phyloP scores from a whole-genome alignment of 2,329 filamentous ascomycete species.

The Penicillium crustosum region DNA sequence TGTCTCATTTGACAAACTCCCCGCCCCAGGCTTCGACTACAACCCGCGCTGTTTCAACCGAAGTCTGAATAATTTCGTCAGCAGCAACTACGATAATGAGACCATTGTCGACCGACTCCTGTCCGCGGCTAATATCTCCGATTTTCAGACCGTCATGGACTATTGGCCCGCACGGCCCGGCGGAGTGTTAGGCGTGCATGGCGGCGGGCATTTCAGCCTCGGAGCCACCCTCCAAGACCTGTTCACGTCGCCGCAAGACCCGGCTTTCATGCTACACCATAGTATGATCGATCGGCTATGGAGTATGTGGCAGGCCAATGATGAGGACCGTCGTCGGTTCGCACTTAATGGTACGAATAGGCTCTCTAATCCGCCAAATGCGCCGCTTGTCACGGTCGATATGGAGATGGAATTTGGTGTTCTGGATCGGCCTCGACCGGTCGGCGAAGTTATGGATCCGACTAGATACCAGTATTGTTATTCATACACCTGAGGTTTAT shows the following conservation, averaged over 20 bases:
- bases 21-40: slow-evolving; percentile 24
- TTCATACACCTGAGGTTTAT: slow-evolving; percentile 3
- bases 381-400: slow-evolving; percentile 12
- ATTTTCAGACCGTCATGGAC: slow-evolving; percentile 41
- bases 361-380: slow-evolving; percentile 20
- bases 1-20: slow-evolving; percentile 13
- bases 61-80: slow-evolving; percentile 25
- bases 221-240: slow-evolving; percentile 48
- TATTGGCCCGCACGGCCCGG: slow-evolving; percentile 29
- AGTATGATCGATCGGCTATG: slow-evolving; percentile 48
- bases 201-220: slow-evolving; percentile 47
- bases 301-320: slow-evolving; percentile 47
- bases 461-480: slow-evolving; percentile 17
- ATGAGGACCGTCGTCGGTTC: slow-evolving; percentile 13
- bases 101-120: slow-evolving; percentile 18
- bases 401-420: slow-evolving; percentile 23
- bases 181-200: slow-evolving; percentile 43
- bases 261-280: slow-evolving; percentile 50
- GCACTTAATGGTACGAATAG: slow-evolving; percentile 22
- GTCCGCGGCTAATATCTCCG: slow-evolving; percentile 24
- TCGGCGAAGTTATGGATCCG: slow-evolving; percentile 24
- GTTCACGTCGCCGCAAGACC: slow-evolving; percentile 47
- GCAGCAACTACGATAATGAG: slow-evolving; percentile 29
- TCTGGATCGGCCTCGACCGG: slow-evolving; percentile 10
- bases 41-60: slow-evolving; percentile 32